Evolutionary conservation across 176 grass and related monocot species (phyloP), one percentile per base, ranked within the genome.

Genomic region (Juncus effusus): DNA sequence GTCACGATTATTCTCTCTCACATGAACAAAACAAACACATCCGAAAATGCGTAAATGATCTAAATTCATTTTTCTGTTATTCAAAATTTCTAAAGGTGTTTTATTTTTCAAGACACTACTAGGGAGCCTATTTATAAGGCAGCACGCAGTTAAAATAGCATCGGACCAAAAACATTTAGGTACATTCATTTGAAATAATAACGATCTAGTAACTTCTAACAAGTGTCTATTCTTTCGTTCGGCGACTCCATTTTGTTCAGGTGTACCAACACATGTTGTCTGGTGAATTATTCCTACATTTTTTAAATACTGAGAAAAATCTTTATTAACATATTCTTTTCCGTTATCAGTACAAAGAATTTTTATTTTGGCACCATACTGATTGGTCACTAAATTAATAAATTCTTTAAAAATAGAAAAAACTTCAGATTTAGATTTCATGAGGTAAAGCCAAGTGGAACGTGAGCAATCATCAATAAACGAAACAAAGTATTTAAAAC

Each of bases 171-270:
- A 28, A 28, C 19, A 28, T 28, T 28, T 28, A 28, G 19, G 19
- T 28, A 28, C 19, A 28, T 28, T 28, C 19, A 28, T 28, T 28
- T 28, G 19, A 28, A 28, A 28, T 28, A 28, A 28, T 28, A 28
- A 28, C 19, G 19, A 28, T 28, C 19, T 28, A 28, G 19, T 28
- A 28, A 28, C 19, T 28, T 42, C 64, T 6, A 68, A 4, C 16
- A 70, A 2, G 37, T 70, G 45, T 12, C 8, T 7, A 52, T 70
- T 72, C 41, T 72, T 72, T 15, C 53, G 2, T 56, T 72, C 51
- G 10, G 3, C 51, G 59, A 72, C 36, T 5, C 16, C 9, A 6
- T 72, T 72, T 12, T 72, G 9, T 72, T 59, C 36, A 8, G 51
- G 68, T 59, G 51, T 72, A 10, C 47, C 49, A 1, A 54, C 10